A percentile compares a stretch with the other conserved stretches of the same genome.
Conservation (phyloP, 2,329 filamentous ascomycete species). For the Blastomyces parvus region DNA sequence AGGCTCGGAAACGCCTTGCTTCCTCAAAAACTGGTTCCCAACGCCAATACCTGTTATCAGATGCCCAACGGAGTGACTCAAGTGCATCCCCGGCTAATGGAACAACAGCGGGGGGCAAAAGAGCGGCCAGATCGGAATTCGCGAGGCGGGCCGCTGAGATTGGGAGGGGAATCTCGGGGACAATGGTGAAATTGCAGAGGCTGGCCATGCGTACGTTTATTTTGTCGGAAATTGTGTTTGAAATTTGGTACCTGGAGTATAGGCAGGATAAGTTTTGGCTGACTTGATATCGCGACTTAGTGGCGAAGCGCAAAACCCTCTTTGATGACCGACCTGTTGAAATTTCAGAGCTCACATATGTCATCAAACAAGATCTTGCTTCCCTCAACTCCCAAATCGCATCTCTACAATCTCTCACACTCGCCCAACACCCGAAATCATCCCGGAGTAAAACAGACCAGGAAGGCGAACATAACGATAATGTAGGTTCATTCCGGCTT, state of each 20-base stretch:
- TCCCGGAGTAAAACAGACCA: slow-evolving; percentile 49
- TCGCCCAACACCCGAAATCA: slow-evolving; percentile 60
- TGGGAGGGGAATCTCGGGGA: slow-evolving; percentile 78
- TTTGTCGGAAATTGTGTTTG: background rate
- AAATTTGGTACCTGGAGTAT: background rate
- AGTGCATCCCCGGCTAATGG: slow-evolving; percentile 54
- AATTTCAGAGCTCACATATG: slow-evolving; percentile 91
- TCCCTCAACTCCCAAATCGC: slow-evolving; percentile 80
- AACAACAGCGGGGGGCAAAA: slow-evolving; percentile 31
- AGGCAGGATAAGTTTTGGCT: background rate
- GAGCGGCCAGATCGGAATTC: slow-evolving; percentile 68
- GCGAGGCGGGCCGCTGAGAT: slow-evolving; percentile 86
- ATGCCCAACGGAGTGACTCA: slow-evolving; percentile 51
- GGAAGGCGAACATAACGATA: slow-evolving; percentile 95
- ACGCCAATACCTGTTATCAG: slow-evolving; percentile 67
- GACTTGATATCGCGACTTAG: slow-evolving; percentile 31
- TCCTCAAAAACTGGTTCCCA: slow-evolving; percentile 68
- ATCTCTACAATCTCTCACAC: slow-evolving; percentile 65
- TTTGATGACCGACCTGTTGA: slow-evolving; percentile 96
- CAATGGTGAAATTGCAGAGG: slow-evolving; percentile 91
- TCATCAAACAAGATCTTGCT: slow-evolving; percentile 95
- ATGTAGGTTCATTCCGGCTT: slow-evolving; percentile 42
- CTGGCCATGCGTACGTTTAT: slow-evolving; percentile 59
- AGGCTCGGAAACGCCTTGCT: slow-evolving; percentile 71
- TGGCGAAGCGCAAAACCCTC: slow-evolving; percentile 92